Evolutionary conservation across 1,139 yeast genomes (phyloP), one percentile per base, ranked within the genome.

Genomic region (Kodamaea arcana): DNA sequence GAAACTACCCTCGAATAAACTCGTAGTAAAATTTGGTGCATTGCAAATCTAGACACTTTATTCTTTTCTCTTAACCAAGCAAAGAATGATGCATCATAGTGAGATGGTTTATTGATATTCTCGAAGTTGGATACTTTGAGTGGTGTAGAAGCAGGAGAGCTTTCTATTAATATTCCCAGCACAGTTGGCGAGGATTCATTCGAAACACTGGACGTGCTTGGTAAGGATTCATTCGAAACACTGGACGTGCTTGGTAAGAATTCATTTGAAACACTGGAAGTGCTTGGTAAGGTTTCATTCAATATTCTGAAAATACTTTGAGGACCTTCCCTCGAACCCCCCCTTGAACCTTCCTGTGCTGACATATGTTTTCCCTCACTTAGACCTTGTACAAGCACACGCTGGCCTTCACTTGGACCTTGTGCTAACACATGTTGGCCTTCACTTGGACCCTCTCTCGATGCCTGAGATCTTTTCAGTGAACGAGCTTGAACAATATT

Each of bases 1-100:
- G 94, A 80, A 3, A 88, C 94, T 2, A 84, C 72, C 47, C 97
- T 66, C 0, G 85, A 62, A 56, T 90, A 88, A 2, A 83, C 77
- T 44, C 85, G 78, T 35, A 82, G 75, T 29, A 88, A 62, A 9
- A 88, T 46, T 49, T 82, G 90, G 46, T 85, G 88, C 32, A 83
- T 58, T 18, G 83, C 69, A 30, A 66, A 66, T 24, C 76, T 56
- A 0, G 94, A 83, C 14, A 83, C 54, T 0, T 59, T 47, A 2
- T 57, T 59, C 42, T 69, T 66, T 11, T 51, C 38, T 20, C 53
- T 41, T 12, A 69, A 47, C 41, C 55, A 43, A 33, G 48, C 31
- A 65, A 56, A 54, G 62, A 75, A 63, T 3, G 49, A 45, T 2
- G 33, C 12, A 7, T 32, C 37, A 32, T 56, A 65, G n/a, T 47